These are phyloP conservation scores for Xanthoconium separans DNA, from an alignment of 1,284 basidiomycete species.

Conservation along the genomic window DNA sequence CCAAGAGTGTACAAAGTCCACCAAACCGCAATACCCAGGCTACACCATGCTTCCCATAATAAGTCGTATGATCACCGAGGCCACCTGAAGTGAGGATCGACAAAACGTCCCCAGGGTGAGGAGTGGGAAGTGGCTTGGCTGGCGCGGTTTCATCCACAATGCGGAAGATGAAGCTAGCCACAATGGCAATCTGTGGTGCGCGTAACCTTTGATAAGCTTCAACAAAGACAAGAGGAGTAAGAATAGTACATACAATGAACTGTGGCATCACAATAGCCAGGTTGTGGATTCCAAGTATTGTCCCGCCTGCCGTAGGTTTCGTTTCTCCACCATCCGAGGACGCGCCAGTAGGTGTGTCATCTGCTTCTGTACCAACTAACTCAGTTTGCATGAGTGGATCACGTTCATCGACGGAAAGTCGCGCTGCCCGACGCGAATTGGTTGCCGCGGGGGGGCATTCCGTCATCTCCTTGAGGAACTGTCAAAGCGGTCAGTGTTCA, in stretches of 20 bases:
- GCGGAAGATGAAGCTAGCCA: slow-evolving; percentile 85
- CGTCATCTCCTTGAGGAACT: slow-evolving; percentile 81
- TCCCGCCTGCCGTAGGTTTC: slow-evolving; percentile 81
- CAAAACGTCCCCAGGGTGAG: slow-evolving; percentile 15
- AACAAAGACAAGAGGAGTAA: neutral
- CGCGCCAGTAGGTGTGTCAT: slow-evolving; percentile 40
- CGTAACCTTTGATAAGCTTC: neutral
- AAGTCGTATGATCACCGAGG: slow-evolving; percentile 49
- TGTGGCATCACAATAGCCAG: slow-evolving; percentile 92
- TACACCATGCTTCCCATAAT: slow-evolving; percentile 81
- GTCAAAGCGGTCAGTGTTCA: slow-evolving; percentile 2
- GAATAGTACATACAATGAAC: slow-evolving; percentile 67
- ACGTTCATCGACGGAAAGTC: slow-evolving; percentile 41
- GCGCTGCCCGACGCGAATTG: slow-evolving; percentile 1
- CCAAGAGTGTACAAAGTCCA: slow-evolving; percentile 75
- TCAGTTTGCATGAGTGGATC: slow-evolving; percentile 69
- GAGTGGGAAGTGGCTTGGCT: slow-evolving; percentile 34
- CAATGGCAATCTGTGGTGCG: slow-evolving; percentile 73
- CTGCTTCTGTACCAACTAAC: slow-evolving; percentile 37
- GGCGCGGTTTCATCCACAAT: slow-evolving; percentile 59
- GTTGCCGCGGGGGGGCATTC: slow-evolving; percentile 9
- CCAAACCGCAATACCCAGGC: slow-evolving; percentile 95
- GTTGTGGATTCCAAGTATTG: slow-evolving; percentile 94
- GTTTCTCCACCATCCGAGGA: slow-evolving; percentile 40
- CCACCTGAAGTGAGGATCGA: slow-evolving; percentile 5